Base-by-base conservation (phyloP, 352 stramenopile genomes). In the Pythium brachiatum region DNA sequence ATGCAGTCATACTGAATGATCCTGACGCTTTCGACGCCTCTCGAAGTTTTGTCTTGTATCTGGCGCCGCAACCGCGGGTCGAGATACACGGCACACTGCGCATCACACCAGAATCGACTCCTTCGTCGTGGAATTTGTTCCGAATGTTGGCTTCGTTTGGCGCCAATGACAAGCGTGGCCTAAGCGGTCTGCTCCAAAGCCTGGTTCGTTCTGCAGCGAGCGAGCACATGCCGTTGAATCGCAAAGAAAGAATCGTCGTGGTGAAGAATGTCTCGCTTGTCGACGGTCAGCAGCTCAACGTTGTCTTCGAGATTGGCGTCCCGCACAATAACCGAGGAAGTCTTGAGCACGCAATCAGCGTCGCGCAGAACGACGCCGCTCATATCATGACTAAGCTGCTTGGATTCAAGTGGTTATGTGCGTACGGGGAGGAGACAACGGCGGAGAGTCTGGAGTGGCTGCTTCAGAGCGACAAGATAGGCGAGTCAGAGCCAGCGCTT, bases 41-140 rank as follows among this genome's bases (percentile, higher is more conserved):
- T 12, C 76, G 72, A 25, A 83, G 73, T 21, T 70, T 89, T 46
- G 82, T 67, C 46, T 46, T 89, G 46, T 62, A 83, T 11, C 34
- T 89, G 9, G 78, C 80, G 0, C 78, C 76, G 4, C 57, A 74
- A 29, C 76, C 78, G 9, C 70, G 66, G 0, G 65, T 85, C 7
- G 67, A 80, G 48, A 58, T 89, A n/a, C 64, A 71, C 20, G 80
- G 80, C 2, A 62, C 51, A 26, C 25, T 85, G 15, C 58, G 41
- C 1, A n/a, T 88, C 12, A 68, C 66, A 6, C 57, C 71, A 8
- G 56, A 66, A 20, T 38, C 52, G 20, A 54, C 52, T 3, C 38
- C 64, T 0, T 6, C 53, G 7, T 85, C 72, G 2, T 12, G 57
- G 15, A 11, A 23, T 0, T 53, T 88, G 12, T 88, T 88, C 61